These are phyloP conservation scores for Schoenoplectus triqueter DNA, from an alignment of 202 grass and related monocot genomes.

Conservation along the genomic window DNA sequence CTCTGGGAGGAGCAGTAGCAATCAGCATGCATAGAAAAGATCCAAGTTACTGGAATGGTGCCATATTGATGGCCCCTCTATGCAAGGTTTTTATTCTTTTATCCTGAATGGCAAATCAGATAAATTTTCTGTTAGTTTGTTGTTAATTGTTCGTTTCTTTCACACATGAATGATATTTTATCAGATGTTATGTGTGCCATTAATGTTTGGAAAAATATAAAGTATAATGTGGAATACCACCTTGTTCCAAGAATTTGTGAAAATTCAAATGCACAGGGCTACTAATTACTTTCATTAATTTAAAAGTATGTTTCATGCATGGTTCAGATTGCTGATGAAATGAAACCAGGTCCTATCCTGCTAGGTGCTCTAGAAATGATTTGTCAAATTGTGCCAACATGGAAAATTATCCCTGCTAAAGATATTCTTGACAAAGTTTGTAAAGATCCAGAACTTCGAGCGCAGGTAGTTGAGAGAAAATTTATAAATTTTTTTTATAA, in stretches of 20 bases:
- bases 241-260: neutral
- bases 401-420: slow-evolving; percentile 63
- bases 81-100: slow-evolving; percentile 61
- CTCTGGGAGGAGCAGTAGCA: slow-evolving; percentile 63
- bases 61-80: slow-evolving; percentile 62
- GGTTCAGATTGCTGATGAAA: slow-evolving; percentile 67
- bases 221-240: neutral
- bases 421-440: slow-evolving; percentile 63
- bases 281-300: slow-evolving; percentile 7
- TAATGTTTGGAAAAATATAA: slow-evolving; percentile 1
- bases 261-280: neutral
- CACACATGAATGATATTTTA: neutral
- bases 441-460: slow-evolving; percentile 56
- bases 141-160: neutral
- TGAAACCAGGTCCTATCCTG: slow-evolving; percentile 60
- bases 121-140: neutral
- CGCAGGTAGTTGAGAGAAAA: slow-evolving; percentile 50
- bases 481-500: neutral
- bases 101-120: neutral
- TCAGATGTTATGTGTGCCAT: neutral
- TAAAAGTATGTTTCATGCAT: neutral
- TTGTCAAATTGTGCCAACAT: slow-evolving; percentile 52
- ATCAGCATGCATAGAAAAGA: slow-evolving; percentile 63
- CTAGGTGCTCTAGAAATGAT: slow-evolving; percentile 53
- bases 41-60: slow-evolving; percentile 60